Conservation (phyloP, 2,329 filamentous ascomycete species). For the Aspergillus intermedius region DNA sequence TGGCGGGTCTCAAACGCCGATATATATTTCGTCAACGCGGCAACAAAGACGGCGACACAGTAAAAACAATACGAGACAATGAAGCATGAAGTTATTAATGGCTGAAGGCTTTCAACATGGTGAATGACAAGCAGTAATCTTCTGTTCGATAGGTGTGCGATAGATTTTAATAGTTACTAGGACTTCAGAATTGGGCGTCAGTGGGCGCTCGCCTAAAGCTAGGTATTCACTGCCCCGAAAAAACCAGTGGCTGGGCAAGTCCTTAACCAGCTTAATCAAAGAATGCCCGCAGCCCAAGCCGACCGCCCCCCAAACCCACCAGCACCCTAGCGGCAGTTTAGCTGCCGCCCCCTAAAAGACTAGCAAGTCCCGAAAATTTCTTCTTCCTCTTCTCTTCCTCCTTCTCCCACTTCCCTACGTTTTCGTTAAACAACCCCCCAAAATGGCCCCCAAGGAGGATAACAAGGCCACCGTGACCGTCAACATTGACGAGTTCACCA, state of each 20-base stretch:
- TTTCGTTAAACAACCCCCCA: slow-evolving; percentile 15
- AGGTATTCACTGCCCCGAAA: background rate
- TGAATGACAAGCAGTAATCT: no score
- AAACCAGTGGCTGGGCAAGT: background rate
- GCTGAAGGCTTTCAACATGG: no score
- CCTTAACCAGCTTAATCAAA: background rate
- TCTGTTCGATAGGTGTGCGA: no score
- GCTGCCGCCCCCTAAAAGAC: slow-evolving; percentile 6
- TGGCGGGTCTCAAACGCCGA: no score
- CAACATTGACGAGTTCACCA: slow-evolving; percentile 67
- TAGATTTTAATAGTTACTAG: no score
- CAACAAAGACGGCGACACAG: no score
- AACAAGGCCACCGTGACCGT: slow-evolving; percentile 32
- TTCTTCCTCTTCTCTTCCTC: slow-evolving; percentile 10
- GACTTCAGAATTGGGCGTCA: no score
- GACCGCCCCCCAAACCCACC: background rate
- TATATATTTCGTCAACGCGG: no score
- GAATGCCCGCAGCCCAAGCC: background rate
- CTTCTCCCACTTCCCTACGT: slow-evolving; percentile 7
- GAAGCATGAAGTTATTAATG: no score
- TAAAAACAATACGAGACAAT: no score
- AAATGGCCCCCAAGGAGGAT: slow-evolving; percentile 36
- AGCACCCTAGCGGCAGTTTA: slow-evolving; percentile 7
- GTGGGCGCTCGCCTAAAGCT: background rate
- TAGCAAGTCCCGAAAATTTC: slow-evolving; percentile 14